Evolutionary conservation across 139 green algal species (phyloP).

Genomic region (Chlorella sp.): DNA sequence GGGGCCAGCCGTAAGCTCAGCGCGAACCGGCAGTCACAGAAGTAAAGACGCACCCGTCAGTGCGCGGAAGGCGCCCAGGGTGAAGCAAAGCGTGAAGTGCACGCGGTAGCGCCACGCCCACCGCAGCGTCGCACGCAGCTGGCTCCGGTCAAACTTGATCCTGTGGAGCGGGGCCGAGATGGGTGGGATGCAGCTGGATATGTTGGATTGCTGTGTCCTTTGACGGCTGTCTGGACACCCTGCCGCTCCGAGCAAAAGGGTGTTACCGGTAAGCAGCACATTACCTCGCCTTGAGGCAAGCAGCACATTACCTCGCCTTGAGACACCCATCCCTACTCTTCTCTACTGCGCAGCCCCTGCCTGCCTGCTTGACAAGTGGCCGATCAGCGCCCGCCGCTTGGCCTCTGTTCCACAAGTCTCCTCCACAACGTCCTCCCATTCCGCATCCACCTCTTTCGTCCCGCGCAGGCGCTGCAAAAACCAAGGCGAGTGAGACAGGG

Average conservation of each 20-base stretch:
- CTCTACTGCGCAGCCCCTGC: neutral
- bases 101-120: slow-evolving; percentile 1
- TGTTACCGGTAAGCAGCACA: too few species aligned
- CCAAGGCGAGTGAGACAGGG: too few species aligned
- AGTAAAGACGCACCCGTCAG: neutral
- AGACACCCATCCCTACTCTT: too few species aligned
- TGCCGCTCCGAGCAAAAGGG: too few species aligned
- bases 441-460: neutral
- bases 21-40: too few species aligned
- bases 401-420: neutral
- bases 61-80: neutral
- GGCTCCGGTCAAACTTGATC: neutral
- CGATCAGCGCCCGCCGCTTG: neutral
- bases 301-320: too few species aligned
- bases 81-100: neutral
- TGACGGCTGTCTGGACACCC: neutral
- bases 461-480: slow-evolving; percentile 14
- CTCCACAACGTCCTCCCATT: neutral
- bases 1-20: too few species aligned
- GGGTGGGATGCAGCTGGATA: too few species aligned
- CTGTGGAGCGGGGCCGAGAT: neutral
- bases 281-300: too few species aligned
- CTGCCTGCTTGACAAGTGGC: neutral
- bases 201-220: too few species aligned
- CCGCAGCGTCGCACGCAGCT: neutral